Conservation (phyloP, 2,329 filamentous ascomycete genomes). For the Ophiostoma perfectum region DNA sequence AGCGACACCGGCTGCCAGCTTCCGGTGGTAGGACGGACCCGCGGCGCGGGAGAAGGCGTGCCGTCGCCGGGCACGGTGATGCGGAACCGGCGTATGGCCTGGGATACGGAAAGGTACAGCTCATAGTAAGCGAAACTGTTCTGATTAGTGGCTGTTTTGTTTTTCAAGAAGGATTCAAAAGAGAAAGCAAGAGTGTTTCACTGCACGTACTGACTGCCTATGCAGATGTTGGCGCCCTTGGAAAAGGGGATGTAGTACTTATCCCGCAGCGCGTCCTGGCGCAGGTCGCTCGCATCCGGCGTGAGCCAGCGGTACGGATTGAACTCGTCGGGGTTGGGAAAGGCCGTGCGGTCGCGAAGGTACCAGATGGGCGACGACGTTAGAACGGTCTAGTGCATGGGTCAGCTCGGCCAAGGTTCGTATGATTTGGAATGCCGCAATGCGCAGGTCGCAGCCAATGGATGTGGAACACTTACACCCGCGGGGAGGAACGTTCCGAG, state of each 20-base stretch:
- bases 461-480: conserved; percentile 14
- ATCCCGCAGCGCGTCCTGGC: conserved; percentile 15
- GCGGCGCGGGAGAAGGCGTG: not conserved
- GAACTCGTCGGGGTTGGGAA: conserved; percentile 18
- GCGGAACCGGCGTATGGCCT: not conserved
- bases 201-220: conserved; percentile 19
- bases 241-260: conserved; percentile 23
- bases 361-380: conserved; percentile 24
- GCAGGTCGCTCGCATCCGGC: conserved; percentile 5
- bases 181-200: not conserved
- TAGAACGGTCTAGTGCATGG: conserved; percentile 11
- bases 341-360: conserved; percentile 18
- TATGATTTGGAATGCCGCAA: not conserved
- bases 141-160: not conserved
- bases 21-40: not conserved
- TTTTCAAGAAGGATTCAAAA: not conserved
- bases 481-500: conserved; percentile 16
- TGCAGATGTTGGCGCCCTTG: conserved; percentile 23
- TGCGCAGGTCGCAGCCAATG: no score
- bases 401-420: not conserved
- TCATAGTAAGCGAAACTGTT: conserved; percentile 4
- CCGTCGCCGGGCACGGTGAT: not conserved
- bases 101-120: not conserved
- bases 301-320: conserved; percentile 21
- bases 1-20: not conserved